Percentiles rank a stretch among this genome's conserved stretches.
These are phyloP conservation scores for Boletus sp. DNA, from an alignment of 768 basidiomycete species.

Conservation along the genomic window DNA sequence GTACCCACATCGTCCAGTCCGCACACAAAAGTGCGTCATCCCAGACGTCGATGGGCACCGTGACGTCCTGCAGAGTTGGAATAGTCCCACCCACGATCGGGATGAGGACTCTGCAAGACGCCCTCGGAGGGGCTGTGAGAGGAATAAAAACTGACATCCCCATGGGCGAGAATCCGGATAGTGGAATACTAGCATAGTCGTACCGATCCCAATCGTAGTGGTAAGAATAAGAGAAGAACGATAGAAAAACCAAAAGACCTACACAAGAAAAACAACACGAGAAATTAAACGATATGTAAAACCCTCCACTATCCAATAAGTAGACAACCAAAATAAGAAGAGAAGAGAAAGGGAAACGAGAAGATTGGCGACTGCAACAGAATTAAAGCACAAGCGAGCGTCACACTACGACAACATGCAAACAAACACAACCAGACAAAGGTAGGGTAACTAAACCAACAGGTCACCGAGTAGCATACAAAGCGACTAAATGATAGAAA, in stretches of 20 bases:
- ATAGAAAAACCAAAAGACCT: background rate
- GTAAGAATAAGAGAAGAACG: background rate
- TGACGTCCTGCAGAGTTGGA: slow-evolving; percentile 11
- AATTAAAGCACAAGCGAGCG: background rate
- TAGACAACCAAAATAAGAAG: background rate
- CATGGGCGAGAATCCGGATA: background rate
- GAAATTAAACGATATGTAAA: slow-evolving; percentile 15
- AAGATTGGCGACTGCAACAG: background rate
- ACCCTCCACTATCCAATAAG: background rate
- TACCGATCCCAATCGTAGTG: background rate
- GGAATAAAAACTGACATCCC: background rate
- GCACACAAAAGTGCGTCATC: slow-evolving; percentile 16
- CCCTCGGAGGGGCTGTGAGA: slow-evolving; percentile 2
- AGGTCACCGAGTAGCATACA: slow-evolving; percentile 7
- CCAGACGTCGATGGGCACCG: slow-evolving; percentile 6
- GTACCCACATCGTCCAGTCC: slow-evolving; percentile 3
- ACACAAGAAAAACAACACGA: background rate
- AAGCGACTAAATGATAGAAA: background rate
- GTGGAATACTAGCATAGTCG: background rate
- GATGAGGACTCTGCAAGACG: slow-evolving; percentile 8
- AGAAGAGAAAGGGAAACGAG: background rate
- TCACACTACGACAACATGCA: slow-evolving; percentile 1
- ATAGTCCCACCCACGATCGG: background rate
- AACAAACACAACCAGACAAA: background rate
- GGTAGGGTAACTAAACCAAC: background rate